phyloP scores from a whole-genome alignment of 306 rosid genomes.

The Coriaria nepalensis region DNA sequence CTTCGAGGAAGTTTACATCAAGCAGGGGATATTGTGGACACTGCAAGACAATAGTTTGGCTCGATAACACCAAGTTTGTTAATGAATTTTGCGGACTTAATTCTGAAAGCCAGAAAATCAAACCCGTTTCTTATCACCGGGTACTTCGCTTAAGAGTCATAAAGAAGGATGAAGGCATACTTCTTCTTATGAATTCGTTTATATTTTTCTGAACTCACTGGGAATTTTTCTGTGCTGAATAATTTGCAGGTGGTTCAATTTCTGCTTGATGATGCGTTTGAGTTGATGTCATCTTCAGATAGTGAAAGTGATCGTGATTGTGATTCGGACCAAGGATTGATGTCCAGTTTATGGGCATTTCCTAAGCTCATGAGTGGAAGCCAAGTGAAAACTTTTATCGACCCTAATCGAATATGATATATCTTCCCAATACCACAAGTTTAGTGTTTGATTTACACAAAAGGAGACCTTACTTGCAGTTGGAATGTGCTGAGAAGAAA shows the following conservation, averaged over 20 bases:
- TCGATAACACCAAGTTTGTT: slow-evolving; percentile 47
- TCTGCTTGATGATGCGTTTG: slow-evolving; percentile 34
- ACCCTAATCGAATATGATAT: too few relatives aligned
- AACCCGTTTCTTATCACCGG: slow-evolving; percentile 44
- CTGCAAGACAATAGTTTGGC: slow-evolving; percentile 63
- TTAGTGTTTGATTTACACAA: too few relatives aligned
- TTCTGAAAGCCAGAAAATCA: slow-evolving; percentile 31
- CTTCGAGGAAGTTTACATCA: slow-evolving; percentile 32
- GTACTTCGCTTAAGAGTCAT: slow-evolving; percentile 19
- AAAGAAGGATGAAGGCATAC: too few relatives aligned
- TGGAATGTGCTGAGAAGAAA: too few relatives aligned
- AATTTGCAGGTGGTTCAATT: slow-evolving; percentile 51
- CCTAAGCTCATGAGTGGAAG: slow-evolving; percentile 20
- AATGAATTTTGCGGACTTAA: slow-evolving; percentile 20
- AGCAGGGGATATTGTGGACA: slow-evolving; percentile 60
- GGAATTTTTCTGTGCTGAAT: not conserved
- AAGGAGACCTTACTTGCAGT: too few relatives aligned
- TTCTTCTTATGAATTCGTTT: not conserved
- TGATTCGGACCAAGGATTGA: slow-evolving; percentile 43
- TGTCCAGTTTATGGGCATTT: slow-evolving; percentile 56
- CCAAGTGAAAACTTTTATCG: slow-evolving; percentile 7
- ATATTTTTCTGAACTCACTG: not conserved
- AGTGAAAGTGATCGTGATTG: slow-evolving; percentile 74
- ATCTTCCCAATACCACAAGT: too few relatives aligned
- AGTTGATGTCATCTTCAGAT: slow-evolving; percentile 41